A percentile compares a stretch with the other conserved stretches of the same genome.
These are phyloP conservation scores for Chaetomium cochliodes DNA, from an alignment of 495 filamentous ascomycete species.

Conservation along the genomic window DNA sequence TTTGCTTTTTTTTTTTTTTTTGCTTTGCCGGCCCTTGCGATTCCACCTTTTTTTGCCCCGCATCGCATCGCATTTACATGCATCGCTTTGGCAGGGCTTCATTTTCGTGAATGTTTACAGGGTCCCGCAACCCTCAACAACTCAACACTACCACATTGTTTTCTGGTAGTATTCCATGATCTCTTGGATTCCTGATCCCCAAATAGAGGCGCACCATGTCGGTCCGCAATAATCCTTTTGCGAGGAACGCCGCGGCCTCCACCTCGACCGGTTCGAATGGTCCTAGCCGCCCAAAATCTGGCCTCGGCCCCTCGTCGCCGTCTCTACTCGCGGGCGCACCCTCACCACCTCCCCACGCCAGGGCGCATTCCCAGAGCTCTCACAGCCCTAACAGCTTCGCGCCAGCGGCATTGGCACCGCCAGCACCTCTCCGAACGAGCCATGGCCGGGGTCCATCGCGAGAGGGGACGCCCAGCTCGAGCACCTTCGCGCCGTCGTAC, in stretches of 20 bases:
- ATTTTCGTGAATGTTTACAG: conserved; percentile 26
- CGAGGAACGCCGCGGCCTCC: conserved; percentile 58
- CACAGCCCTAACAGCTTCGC: conserved; percentile 44
- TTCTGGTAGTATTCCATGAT: conserved; percentile 27
- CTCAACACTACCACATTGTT: conserved; percentile 19
- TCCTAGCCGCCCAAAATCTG: conserved; percentile 67
- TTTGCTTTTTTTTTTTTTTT: conserved; percentile 9
- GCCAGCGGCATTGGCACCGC: conserved; percentile 31
- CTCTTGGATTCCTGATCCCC: conserved; percentile 11
- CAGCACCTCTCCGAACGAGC: conserved; percentile 32
- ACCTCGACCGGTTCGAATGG: conserved; percentile 59
- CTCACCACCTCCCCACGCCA: conserved; percentile 38
- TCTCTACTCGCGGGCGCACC: conserved; percentile 47
- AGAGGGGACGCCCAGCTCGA: conserved; percentile 52
- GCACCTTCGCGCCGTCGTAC: conserved; percentile 92
- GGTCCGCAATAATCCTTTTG: conserved; percentile 73
- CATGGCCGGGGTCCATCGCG: conserved; percentile 63
- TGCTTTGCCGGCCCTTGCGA: neutral
- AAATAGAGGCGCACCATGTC: conserved; percentile 39
- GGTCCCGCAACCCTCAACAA: conserved; percentile 7
- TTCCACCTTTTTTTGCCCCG: conserved; percentile 9
- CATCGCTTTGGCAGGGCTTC: neutral
- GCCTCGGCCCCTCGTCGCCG: conserved; percentile 55
- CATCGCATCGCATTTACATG: neutral
- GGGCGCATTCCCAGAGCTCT: conserved; percentile 50